phyloP scores from a whole-genome alignment of 805 yeast genomes.

The Diddensiella santjacobensis region DNA sequence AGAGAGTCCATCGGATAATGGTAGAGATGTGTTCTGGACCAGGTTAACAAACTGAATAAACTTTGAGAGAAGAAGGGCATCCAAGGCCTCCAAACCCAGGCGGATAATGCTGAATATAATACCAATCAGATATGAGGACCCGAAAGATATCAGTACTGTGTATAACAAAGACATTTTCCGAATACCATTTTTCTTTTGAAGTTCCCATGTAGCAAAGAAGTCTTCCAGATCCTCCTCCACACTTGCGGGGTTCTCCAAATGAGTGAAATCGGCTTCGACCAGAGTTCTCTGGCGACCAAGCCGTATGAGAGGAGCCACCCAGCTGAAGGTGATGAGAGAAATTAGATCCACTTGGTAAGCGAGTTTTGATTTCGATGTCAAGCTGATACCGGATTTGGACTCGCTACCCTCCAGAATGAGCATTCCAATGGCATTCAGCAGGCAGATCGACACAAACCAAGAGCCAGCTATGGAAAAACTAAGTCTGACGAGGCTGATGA shows the following conservation, averaged over 20 bases:
- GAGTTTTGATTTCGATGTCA: neutral
- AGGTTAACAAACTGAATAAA: conserved; percentile 1
- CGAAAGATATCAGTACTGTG: neutral
- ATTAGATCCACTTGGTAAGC: neutral
- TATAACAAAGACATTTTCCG: neutral
- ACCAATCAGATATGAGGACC: neutral
- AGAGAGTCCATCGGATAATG: neutral
- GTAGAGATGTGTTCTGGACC: neutral
- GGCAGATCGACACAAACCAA: neutral
- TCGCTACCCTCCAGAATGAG: neutral
- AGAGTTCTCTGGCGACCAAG: neutral
- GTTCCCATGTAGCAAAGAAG: conserved; percentile 1
- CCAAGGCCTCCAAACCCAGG: neutral
- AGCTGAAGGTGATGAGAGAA: conserved; percentile 1
- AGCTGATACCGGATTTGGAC: neutral
- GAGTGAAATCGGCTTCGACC: neutral
- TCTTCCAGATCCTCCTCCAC: neutral
- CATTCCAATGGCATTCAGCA: neutral
- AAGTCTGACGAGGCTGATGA: neutral
- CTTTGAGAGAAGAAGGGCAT: neutral
- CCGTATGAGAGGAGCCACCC: conserved; percentile 3
- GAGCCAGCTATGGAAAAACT: neutral
- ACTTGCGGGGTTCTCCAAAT: neutral
- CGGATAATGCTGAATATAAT: neutral
- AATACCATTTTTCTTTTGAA: neutral